Evolutionary conservation across 345 rosid species (phyloP).

Genomic region (Eucalyptus curtisii): DNA sequence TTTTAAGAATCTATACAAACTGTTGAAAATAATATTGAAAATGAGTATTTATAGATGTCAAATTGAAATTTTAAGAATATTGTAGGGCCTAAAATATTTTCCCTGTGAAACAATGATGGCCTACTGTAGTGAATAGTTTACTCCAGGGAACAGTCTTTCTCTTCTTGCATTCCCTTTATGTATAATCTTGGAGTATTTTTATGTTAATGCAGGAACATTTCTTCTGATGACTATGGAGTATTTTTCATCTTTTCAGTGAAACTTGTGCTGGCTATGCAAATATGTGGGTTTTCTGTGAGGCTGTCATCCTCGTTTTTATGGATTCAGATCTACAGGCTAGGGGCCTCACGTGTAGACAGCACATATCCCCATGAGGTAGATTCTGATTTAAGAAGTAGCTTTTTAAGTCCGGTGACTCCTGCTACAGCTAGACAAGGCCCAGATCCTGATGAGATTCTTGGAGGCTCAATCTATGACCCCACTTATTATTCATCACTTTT

Average conservation of each 20-base stretch:
- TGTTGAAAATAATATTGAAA: not conserved
- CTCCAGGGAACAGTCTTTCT: not conserved
- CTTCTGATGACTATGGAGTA: slow-evolving; percentile 27
- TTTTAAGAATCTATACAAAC: not conserved
- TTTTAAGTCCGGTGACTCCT: slow-evolving; percentile 45
- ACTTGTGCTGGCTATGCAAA: slow-evolving; percentile 77
- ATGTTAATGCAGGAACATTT: slow-evolving; percentile 43
- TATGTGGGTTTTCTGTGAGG: slow-evolving; percentile 67
- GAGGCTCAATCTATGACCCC: slow-evolving; percentile 55
- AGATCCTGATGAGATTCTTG: slow-evolving; percentile 41
- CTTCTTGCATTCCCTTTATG: not conserved
- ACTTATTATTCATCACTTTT: slow-evolving; percentile 49
- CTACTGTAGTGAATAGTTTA: not conserved
- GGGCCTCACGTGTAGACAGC: slow-evolving; percentile 34
- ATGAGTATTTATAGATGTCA: not conserved
- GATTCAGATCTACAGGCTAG: slow-evolving; percentile 93
- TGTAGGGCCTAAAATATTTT: not conserved
- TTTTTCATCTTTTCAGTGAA: slow-evolving; percentile 58
- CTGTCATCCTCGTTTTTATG: slow-evolving; percentile 67
- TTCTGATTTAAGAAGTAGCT: slow-evolving; percentile 54
- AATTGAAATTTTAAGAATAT: not conserved
- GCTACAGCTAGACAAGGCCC: slow-evolving; percentile 18
- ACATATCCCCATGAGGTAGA: slow-evolving; percentile 29
- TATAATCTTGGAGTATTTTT: not conserved
- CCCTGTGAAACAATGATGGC: not conserved